Conservation (phyloP, 2,329 filamentous ascomycete species). For the Sclerotinia sclerotiorum region DNA sequence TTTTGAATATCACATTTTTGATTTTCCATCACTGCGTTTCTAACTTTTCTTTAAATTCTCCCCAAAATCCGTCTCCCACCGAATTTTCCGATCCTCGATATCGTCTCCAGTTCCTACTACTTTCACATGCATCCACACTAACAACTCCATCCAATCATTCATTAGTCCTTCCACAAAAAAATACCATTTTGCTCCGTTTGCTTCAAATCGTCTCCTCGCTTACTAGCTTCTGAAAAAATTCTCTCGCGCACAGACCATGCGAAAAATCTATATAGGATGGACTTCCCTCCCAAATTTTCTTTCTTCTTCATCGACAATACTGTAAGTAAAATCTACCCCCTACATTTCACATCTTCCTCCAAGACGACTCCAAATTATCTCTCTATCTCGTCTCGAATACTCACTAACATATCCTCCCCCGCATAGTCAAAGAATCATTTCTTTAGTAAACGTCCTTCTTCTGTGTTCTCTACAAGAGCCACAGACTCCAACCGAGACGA, state of each 20-base stretch:
- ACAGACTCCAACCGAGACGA: conserved; percentile 95
- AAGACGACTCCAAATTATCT: no score
- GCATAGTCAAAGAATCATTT: conserved; percentile 51
- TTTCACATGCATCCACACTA: no score
- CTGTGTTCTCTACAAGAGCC: conserved; percentile 90
- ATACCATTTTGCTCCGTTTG: background rate
- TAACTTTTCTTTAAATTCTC: no score
- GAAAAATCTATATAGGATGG: background rate
- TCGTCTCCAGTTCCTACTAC: no score
- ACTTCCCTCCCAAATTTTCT: background rate
- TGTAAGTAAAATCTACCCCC: conserved; percentile 5
- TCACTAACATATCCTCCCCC: background rate
- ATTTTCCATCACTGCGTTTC: no score
- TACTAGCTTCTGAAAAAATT: background rate
- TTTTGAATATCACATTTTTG: no score
- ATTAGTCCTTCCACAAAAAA: no score
- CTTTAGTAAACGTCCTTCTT: conserved; percentile 91
- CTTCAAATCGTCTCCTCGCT: background rate
- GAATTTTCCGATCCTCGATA: no score
- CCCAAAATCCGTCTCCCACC: no score
- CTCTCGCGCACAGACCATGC: background rate
- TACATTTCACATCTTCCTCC: background rate
- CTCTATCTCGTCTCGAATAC: no score
- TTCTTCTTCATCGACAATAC: conserved; percentile 22
- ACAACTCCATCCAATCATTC: no score